Evolutionary conservation across 768 basidiomycete species (phyloP), one percentile per base, ranked within the genome.

Genomic region (Favolaschia claudopus): DNA sequence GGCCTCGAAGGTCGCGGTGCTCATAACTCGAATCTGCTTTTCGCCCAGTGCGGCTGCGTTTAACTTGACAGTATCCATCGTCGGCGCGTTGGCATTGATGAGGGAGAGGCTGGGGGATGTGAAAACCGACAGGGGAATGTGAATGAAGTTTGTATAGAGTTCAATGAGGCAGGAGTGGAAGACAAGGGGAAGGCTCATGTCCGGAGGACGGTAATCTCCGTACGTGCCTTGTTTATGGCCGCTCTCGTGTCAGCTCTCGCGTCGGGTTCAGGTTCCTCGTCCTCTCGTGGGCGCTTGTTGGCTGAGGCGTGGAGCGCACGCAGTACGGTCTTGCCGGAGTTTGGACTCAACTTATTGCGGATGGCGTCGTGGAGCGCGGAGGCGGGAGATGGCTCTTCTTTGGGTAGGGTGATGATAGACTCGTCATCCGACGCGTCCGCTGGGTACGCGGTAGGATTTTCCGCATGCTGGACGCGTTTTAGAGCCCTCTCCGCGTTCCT

Each of bases 121-220:
- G 40, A 58, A 58, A 20, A 36, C 32, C 32, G 56, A 49, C 3
- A 58, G 40, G 14, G 47, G 47, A 4, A 44, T 34, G 28, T 44
- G 37, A 25, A 34, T 7, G 31, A 17, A 15, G 17, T 36, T 12
- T 1, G 4, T 10, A 13, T 5, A 3, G 2, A 58, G 56, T 5
- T 49, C 40, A 4, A 31, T 8, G 1, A 55, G 20, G 15, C 3
- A 14, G 0, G 8, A 0, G 45, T 47, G 36, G 45, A 39, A 55
- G 5, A 25, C 44, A 1, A 33, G 7, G 0, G 54, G 54, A 9
- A 37, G 20, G 36, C 15, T 33, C 44, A 40, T 32, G 3, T 45
- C 45, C 4, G 25, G 14, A 15, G 14, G 3, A 54, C 5, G 1
- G 22, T 17, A 19, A 54, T n/a, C 33, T 54, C 52, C 3, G 8